Evolutionary conservation across 257 asterid genomes (phyloP).

Genomic region (Prunella vulgaris): DNA sequence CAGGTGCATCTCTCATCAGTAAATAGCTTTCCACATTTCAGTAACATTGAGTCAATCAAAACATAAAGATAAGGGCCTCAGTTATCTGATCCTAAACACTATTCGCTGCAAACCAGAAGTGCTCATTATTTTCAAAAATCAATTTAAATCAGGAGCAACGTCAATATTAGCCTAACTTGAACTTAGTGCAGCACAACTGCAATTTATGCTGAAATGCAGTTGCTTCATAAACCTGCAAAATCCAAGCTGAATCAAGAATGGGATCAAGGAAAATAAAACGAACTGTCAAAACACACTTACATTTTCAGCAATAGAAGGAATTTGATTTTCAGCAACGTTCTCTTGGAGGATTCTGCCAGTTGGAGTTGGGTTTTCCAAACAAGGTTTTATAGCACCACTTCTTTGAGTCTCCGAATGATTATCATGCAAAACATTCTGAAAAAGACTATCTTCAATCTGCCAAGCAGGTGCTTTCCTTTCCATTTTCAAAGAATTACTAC

Average conservation of each 20-base stretch:
- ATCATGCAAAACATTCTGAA: slow-evolving; percentile 20
- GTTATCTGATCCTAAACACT: background rate
- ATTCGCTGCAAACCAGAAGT: background rate
- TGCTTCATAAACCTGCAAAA: background rate
- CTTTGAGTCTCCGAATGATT: slow-evolving; percentile 27
- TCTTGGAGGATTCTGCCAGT: slow-evolving; percentile 28
- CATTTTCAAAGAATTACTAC: slow-evolving; percentile 25
- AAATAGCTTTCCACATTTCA: background rate
- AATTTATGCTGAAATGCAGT: background rate
- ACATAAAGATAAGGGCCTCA: background rate
- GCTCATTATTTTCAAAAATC: background rate
- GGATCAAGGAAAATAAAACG: background rate
- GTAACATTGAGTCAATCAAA: background rate
- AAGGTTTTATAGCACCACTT: slow-evolving; percentile 20
- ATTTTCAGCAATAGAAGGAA: slow-evolving; percentile 29
- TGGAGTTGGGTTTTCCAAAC: slow-evolving; percentile 25
- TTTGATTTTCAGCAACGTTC: slow-evolving; percentile 39
- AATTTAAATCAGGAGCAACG: background rate
- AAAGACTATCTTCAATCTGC: slow-evolving; percentile 25
- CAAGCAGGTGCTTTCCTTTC: slow-evolving; percentile 23
- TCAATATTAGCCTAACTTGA: slow-evolving; percentile 7
- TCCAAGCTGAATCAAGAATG: slow-evolving; percentile 3
- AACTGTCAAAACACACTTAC: slow-evolving; percentile 25
- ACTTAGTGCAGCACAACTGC: background rate
- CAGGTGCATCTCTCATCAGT: background rate